Evolutionary conservation across 768 basidiomycete species (phyloP).

Genomic region (Trichaptum fuscoviolaceum): DNA sequence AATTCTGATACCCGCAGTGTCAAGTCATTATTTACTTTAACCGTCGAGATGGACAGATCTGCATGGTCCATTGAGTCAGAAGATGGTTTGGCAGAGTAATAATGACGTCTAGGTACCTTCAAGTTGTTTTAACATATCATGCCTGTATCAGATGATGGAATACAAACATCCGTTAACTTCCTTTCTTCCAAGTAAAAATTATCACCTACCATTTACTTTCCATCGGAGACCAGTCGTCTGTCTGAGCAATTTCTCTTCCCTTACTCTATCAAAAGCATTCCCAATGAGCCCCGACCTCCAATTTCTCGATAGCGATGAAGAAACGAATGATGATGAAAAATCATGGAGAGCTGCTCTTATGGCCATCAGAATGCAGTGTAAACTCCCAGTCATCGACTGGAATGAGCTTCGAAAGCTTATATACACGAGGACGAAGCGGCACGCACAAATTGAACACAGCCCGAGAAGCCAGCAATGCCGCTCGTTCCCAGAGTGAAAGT

Average conservation of each 20-base stretch:
- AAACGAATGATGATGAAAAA: no score
- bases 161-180: no score
- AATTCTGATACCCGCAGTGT: slow-evolving; percentile 62
- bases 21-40: slow-evolving; percentile 58
- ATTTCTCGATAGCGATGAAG: background rate
- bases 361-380: no score
- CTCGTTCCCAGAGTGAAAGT: no score
- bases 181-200: no score
- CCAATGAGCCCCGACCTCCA: background rate
- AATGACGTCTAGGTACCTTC: slow-evolving; percentile 37
- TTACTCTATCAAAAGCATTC: background rate
- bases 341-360: no score
- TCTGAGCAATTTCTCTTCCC: background rate
- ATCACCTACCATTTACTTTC: background rate
- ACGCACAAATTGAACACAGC: no score
- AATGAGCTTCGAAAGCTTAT: no score
- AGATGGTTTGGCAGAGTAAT: slow-evolving; percentile 9
- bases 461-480: no score
- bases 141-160: slow-evolving; percentile 51
- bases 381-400: no score
- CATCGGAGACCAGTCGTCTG: background rate
- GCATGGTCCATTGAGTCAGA: slow-evolving; percentile 12
- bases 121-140: slow-evolving; percentile 58
- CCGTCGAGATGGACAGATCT: slow-evolving; percentile 62
- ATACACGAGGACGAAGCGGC: no score